These are phyloP conservation scores for Moniliophthora roreri DNA, from an alignment of 1,284 basidiomycete genomes.

Conservation along the genomic window DNA sequence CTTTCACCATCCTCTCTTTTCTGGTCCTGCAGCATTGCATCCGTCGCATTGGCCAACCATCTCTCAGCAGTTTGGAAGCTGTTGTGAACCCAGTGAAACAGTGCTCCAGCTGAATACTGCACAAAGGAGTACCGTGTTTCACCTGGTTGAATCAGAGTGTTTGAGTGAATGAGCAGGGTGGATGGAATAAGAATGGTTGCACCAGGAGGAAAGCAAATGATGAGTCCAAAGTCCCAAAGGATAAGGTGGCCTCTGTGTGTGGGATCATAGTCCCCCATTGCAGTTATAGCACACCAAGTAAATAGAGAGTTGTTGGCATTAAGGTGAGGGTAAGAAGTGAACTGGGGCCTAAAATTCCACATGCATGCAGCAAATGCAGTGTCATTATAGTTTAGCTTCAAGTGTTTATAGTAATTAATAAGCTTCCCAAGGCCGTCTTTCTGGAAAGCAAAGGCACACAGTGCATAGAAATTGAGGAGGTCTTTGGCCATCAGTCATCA, in stretches of 20 bases:
- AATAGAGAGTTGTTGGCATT: constrained; percentile 4
- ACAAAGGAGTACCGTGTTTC: constrained; percentile 8
- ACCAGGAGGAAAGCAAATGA: constrained; percentile 11
- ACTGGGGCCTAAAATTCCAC: constrained; percentile 8
- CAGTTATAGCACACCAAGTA: constrained; percentile 10
- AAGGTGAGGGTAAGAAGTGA: not conserved
- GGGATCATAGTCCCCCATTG: constrained; percentile 4
- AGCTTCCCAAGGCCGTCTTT: not conserved
- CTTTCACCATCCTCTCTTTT: no score
- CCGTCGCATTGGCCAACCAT: no score
- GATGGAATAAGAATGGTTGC: constrained; percentile 11
- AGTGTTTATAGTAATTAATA: not conserved
- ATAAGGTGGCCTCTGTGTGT: constrained; percentile 7
- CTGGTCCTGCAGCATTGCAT: no score
- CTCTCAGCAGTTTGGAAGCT: not conserved
- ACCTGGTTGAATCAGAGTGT: constrained; percentile 1
- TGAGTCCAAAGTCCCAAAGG: constrained; percentile 7
- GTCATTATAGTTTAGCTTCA: not conserved
- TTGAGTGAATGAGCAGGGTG: constrained; percentile 3
- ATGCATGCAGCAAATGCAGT: constrained; percentile 7
- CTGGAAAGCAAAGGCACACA: not conserved
- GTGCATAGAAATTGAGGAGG: not conserved
- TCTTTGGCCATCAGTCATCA: no score
- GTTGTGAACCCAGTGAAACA: constrained; percentile 8
- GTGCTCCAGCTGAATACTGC: constrained; percentile 12